Conservation (phyloP, 371 early-diverging fungal species). For the Cladochytrium tenue region DNA sequence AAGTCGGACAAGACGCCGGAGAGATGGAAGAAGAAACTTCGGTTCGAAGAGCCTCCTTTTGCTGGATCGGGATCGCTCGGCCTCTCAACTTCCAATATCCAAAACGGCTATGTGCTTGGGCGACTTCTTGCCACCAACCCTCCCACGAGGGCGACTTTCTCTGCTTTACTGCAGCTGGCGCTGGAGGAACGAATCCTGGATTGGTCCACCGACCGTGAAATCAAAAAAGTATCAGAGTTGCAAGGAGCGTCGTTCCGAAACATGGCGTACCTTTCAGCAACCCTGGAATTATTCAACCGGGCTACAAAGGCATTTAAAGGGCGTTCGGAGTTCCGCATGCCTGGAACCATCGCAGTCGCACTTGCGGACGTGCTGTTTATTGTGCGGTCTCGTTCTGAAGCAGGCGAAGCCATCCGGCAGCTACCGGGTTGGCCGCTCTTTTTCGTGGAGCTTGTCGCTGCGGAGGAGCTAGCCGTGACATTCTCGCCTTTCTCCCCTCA, state of each 20-base stretch:
- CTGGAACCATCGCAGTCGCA: background rate
- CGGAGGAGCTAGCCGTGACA: background rate
- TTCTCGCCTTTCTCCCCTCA: background rate
- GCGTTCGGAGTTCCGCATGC: background rate
- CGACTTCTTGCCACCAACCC: slow-evolving; percentile 5
- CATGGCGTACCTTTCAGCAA: slow-evolving; percentile 13
- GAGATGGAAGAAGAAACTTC: slow-evolving; percentile 31
- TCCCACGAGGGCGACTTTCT: slow-evolving; percentile 17
- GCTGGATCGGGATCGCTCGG: background rate
- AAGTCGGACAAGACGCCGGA: slow-evolving; percentile 24
- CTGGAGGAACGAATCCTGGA: slow-evolving; percentile 34
- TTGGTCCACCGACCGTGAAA: slow-evolving; percentile 15
- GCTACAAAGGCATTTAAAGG: background rate
- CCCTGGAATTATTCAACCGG: slow-evolving; percentile 10
- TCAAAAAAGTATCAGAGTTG: slow-evolving; percentile 15
- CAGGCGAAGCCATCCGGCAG: background rate
- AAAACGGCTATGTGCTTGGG: slow-evolving; percentile 15
- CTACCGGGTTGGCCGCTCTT: background rate
- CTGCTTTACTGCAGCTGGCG: slow-evolving; percentile 29
- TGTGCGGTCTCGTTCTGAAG: background rate
- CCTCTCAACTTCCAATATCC: background rate
- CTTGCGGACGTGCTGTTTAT: background rate
- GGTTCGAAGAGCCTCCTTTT: slow-evolving; percentile 29
- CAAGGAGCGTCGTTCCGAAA: slow-evolving; percentile 11
- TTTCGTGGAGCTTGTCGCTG: background rate